A percentile compares a stretch with the other conserved stretches of the same genome.
Evolutionary conservation across 352 stramenopile species (phyloP).

Genomic region (Pythium apleroticum): DNA sequence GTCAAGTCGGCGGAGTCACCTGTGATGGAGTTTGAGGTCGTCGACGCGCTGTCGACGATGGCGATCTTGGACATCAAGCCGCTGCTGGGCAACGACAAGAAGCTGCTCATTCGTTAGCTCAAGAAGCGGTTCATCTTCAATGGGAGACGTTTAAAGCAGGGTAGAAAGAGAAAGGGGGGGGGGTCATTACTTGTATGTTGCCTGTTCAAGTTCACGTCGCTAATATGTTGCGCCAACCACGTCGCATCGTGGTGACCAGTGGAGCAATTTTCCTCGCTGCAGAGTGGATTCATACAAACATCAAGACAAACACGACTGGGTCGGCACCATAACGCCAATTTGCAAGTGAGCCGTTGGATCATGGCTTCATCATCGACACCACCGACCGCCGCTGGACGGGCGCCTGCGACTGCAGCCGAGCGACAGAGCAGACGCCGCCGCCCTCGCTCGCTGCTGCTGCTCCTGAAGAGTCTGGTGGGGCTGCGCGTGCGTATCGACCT

Average conservation of each 20-base stretch:
- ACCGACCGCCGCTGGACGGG: background rate
- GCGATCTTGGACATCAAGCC: background rate
- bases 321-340: too few species aligned
- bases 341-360: constrained; percentile 2
- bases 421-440: constrained; percentile 19
- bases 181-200: too few species aligned
- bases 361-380: constrained; percentile 20
- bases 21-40: background rate
- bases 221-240: too few species aligned
- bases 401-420: background rate
- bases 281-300: too few species aligned
- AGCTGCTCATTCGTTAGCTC: background rate
- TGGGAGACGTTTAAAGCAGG: too few species aligned
- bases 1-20: background rate
- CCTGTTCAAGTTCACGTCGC: too few species aligned
- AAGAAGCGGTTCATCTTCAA: too few species aligned
- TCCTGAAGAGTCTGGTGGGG: constrained; percentile 84
- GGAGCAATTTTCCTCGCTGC: too few species aligned
- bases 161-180: too few species aligned
- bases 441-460: constrained; percentile 65
- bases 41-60: background rate
- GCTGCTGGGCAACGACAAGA: background rate
- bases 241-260: too few species aligned
- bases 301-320: too few species aligned
- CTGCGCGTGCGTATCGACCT: constrained; percentile 80